Conservation (phyloP, 2,329 filamentous ascomycete species). For the Aschersonia sp. region DNA sequence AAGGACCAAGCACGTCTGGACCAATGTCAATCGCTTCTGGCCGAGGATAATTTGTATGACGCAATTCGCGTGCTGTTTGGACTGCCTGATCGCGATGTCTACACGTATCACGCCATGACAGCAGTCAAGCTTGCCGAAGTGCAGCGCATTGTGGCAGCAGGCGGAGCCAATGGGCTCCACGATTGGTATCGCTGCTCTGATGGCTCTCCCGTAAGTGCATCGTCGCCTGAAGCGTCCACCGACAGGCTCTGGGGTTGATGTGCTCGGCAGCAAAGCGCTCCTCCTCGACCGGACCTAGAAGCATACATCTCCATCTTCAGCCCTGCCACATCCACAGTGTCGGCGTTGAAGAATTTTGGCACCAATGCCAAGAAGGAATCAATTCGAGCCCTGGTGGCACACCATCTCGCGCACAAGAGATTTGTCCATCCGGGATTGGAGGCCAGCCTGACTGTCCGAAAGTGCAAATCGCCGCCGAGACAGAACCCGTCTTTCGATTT, state of each 20-base stretch:
- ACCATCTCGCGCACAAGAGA: conserved; percentile 38
- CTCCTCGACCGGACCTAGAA: conserved; percentile 41
- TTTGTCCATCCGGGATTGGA: conserved; percentile 30
- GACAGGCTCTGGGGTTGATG: background rate
- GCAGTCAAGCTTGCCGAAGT: conserved; percentile 33
- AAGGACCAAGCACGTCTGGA: conserved; percentile 22
- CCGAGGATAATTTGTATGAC: conserved; percentile 26
- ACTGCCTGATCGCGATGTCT: conserved; percentile 28
- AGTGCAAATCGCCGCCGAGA: conserved; percentile 26
- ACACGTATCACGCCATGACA: conserved; percentile 36
- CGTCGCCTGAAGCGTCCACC: background rate
- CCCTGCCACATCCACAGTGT: conserved; percentile 41
- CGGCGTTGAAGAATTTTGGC: conserved; percentile 46
- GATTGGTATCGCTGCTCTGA: conserved; percentile 30
- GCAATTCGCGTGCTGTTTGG: conserved; percentile 29
- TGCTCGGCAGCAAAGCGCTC: conserved; percentile 25
- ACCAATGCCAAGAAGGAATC: conserved; percentile 52
- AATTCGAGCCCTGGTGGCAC: conserved; percentile 39
- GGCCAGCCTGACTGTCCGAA: conserved; percentile 26
- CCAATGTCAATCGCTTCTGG: conserved; percentile 21
- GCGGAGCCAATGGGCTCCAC: conserved; percentile 30
- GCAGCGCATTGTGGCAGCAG: conserved; percentile 29
- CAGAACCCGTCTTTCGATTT: conserved; percentile 54
- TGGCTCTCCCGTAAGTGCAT: conserved; percentile 15
- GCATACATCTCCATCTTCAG: conserved; percentile 56